Evolutionary conservation across 768 basidiomycete genomes (phyloP), one percentile per base, ranked within the genome.

Genomic region (Boletus reticuloceps): DNA sequence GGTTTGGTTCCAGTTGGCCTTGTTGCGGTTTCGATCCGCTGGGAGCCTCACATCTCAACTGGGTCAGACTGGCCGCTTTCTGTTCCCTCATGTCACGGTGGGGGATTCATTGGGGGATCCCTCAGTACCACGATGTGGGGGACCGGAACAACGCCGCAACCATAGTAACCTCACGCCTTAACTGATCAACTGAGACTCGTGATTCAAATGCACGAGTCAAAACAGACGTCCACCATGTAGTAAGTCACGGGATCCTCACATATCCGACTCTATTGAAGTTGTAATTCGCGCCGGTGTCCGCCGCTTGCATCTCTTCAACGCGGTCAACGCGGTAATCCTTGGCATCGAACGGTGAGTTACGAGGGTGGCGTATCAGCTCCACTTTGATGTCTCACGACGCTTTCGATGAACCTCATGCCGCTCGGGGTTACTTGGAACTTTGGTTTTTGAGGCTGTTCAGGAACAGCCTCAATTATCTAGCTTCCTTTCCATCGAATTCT

Each of bases 371-470:
- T 17, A 36, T 42, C 37, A 20, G 13, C 13, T 1, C 14, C 31
- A n/a, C 40, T n/a, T n/a, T 37, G 20, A 59, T 59, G 47, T 44
- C 58, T 14, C 31, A 31, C 29, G 22, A 48, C 31, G 27, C 6
- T 4, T 19, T 43, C 27, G 44, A 51, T 20, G 38, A 39, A 1
- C 34, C 34, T 14, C 34, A 14, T 14, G 34, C 5, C 13, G 34
- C 7, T 29, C 81, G n/a, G 84, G 85, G 68, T 83, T 85, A 59
- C 64, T 84, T 25, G 84, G 84, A 22, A 75, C 77, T 12, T 75
- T 76, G 58, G 69, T 83, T 20, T 66, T 39, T 3, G 8, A 84
- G 14, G 74, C 74, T 82, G 46, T 82, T 84, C 55, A 83, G 83
- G 19, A 71, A 68, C 38, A 80, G 82, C 20, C 79, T 78, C 31